Evolutionary conservation across 371 early-diverging fungal genomes (phyloP), one percentile per base, ranked within the genome.

Genomic region (Blastocladiella emersonii): DNA sequence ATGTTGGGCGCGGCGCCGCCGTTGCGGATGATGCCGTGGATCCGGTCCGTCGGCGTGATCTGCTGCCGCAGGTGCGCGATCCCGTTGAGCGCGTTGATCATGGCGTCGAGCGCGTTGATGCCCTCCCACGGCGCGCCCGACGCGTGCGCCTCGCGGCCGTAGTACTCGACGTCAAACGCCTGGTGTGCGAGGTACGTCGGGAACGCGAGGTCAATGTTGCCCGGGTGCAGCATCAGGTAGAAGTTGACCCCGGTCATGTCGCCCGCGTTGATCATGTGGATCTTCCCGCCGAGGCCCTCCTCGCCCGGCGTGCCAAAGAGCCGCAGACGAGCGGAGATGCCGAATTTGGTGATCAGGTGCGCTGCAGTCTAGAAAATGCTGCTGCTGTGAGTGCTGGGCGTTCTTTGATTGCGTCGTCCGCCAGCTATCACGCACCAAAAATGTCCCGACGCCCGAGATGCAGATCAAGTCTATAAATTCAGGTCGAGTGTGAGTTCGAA

Each of bases 221-320:
- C 73, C 35, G 89, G 89, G 67, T 91, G 91, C 34, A 86, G 69
- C 90, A 91, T 90, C 80, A 90, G 75, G 61, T 81, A 27, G 17
- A 51, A 51, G 19, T 51, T 10, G 1, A 51, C 32, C 3, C 30
- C 53, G 53, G 27, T 30, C 27, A 51, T 79, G 15, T 79, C 82
- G 5, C 83, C 84, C 3, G 70, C 57, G 21, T 85, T 65, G 34
- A 86, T 70, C 77, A 91, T 78, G 3, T 65, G 66, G 51, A 85
- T 79, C 67, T 91, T 91, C 34, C 89, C 90, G 37, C 83, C 83
- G 0, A 70, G 25, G 57, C 43, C 39, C 25, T 75, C 84, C 69
- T 91, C 90, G 7, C 86, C 89, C 7, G 91, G 90, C 3, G 88
- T 87, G 27, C 90, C 91, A 78, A 83, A 86, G 49, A 90, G 71